Base-by-base conservation (phyloP, 352 stramenopile genomes). In the Pythium aristosporum region DNA sequence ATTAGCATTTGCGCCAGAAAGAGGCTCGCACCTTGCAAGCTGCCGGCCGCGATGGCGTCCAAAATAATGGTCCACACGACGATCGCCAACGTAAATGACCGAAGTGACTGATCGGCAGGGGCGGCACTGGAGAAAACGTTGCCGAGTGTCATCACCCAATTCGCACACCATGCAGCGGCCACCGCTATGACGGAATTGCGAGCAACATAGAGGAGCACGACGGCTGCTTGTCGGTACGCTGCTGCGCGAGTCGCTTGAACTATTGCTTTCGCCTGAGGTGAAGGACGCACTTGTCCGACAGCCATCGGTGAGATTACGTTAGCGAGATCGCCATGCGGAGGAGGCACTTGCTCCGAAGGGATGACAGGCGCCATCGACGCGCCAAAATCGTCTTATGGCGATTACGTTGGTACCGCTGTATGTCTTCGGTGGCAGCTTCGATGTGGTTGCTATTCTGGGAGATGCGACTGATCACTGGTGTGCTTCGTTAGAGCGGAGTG, bases 191-290 rank as follows among this genome's bases (percentile, higher is more conserved):
- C 21, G 13, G 52, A 49, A 20, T 59, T 59, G 18, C n/a, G 52
- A 16, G 20, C 15, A n/a, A 59, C 21, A 37, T 49, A 21, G 4
- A 59, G 21, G 11, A 59, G 12, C 20, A 48, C 20, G 36, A 20
- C 23, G 6, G 52, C 52, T 34, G 52, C 52, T 48, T 59, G 52
- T 21, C 28, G 9, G 21, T 23, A 59, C n/a, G 37, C 21, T 11
- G 52, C 13, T 59, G 36, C 37, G 37, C 52, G 23, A 47, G 34
- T n/a, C 21, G 32, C 50, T 10, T 44, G 25, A 30, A 30, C 25
- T 2, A 30, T 30, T 30, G 25, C 34, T 39, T 13, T 39, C 11
- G 0, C 34, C 2, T 39, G 34, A 10, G 34, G 34, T 39, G 8
- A 13, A 15, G 34, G 34, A 8, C 8, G 34, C 11, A 2, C 34